These are phyloP conservation scores for Hymenotorrendiella dingleyae DNA, from an alignment of 2,329 filamentous ascomycete species.

Conservation along the genomic window DNA sequence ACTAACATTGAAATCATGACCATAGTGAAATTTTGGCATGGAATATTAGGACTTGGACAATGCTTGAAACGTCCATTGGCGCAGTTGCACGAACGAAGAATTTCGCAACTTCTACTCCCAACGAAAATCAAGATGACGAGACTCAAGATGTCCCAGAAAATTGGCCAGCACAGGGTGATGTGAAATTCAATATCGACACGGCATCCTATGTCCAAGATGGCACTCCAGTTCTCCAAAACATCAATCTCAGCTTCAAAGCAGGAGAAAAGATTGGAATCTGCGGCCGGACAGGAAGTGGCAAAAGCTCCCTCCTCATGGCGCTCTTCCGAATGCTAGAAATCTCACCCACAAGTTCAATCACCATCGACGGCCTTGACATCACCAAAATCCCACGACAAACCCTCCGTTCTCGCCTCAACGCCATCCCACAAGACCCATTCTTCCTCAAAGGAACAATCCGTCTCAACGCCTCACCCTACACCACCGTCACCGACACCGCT, in stretches of 20 bases:
- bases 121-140: slow-evolving; percentile 31
- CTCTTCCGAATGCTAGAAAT: not conserved
- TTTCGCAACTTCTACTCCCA: slow-evolving; percentile 39
- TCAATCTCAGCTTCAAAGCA: not conserved
- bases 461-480: slow-evolving; percentile 80
- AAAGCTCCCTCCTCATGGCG: not conserved
- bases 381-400: not conserved
- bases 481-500: slow-evolving; percentile 64
- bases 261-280: slow-evolving; percentile 1
- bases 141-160: slow-evolving; percentile 1
- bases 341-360: not conserved
- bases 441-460: slow-evolving; percentile 84
- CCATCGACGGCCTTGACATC: slow-evolving; percentile 1
- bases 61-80: slow-evolving; percentile 50
- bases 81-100: slow-evolving; percentile 48
- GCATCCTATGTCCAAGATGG: slow-evolving; percentile 24
- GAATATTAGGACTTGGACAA: slow-evolving; percentile 43
- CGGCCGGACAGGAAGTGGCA: not conserved
- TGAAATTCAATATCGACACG: slow-evolving; percentile 20
- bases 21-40: not conserved
- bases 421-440: slow-evolving; percentile 91
- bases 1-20: no score
- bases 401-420: slow-evolving; percentile 80
- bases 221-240: not conserved
- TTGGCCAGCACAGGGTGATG: slow-evolving; percentile 19